Evolutionary conservation across 148 eudicot species (phyloP), one percentile per base, ranked within the genome.

Genomic region (Fagopyrum homotropicum): DNA sequence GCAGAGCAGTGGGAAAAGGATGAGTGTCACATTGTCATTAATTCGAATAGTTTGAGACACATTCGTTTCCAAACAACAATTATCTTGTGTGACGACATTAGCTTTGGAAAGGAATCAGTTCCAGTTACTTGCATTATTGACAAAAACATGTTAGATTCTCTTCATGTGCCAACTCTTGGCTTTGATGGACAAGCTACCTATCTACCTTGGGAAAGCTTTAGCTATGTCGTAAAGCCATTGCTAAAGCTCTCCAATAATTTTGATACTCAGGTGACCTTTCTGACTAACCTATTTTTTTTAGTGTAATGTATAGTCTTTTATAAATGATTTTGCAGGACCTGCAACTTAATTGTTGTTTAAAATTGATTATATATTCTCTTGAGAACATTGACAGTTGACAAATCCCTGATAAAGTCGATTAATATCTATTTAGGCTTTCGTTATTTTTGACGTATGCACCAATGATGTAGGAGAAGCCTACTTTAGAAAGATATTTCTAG

Each of bases 161-260:
- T 91, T 75, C 86, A 79, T 73, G 74, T 71, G 76, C 83, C 84
- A 71, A 77, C 83, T 45, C 87, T 79, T 77, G 79, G 86, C 57
- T 79, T 85, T 79, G 88, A 86, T 82, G 93, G 90, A 50, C 87
- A 86, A 82, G 78, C 79, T 72, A 72, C 84, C 57, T 84, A 88
- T 78, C 82, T 90, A 85, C 99, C 99, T 43, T 95, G 99, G 99
- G 97, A 95, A 79, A 75, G 89, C 81, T 95, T 95, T 82, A 88
- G 82, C 9, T 95, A 95, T 83, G 87, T 77, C 17, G 85, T 80
- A 59, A 90, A 88, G 85, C 89, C 94, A 45, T 72, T 84, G 77
- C 66, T 86, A 43, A 82, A 84, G 80, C 80, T 50, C 80, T 86
- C 92, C 61, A 35, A 35, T 35, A 69, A 85, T 83, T 75, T 79